Evolutionary conservation across 108 stramenopile genomes (phyloP).

Genomic region (Discostella stelligeroides): DNA sequence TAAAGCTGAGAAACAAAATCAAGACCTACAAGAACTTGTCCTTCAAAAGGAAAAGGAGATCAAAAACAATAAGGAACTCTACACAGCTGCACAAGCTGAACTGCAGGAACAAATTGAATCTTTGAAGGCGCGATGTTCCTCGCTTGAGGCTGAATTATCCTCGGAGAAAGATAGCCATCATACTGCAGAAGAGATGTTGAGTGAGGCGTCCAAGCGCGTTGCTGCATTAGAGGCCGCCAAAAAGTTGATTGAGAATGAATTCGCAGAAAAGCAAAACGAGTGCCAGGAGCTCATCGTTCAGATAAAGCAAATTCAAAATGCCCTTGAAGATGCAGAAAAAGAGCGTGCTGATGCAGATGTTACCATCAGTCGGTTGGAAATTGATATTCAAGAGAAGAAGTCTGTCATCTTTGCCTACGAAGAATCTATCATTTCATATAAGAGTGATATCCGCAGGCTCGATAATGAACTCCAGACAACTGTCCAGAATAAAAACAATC

Average conservation of each 20-base stretch:
- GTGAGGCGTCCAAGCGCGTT: constrained; percentile 29
- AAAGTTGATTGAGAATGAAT: constrained; percentile 23
- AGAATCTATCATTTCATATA: constrained; percentile 32
- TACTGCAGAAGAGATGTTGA: constrained; percentile 21
- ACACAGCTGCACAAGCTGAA: constrained; percentile 1
- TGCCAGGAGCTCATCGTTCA: constrained; percentile 27
- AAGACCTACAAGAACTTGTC: constrained; percentile 7
- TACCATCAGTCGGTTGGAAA: constrained; percentile 17
- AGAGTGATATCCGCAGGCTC: constrained; percentile 28
- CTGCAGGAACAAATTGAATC: constrained; percentile 23
- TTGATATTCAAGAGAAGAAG: constrained; percentile 18
- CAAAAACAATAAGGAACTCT: constrained; percentile 8
- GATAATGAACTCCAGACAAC: constrained; percentile 27
- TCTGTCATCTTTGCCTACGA: constrained; percentile 25
- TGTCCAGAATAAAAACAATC: constrained; percentile 27
- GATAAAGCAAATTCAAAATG: constrained; percentile 24
- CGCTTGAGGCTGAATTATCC: constrained; percentile 16
- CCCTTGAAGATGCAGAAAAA: constrained; percentile 28
- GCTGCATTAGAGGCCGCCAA: constrained; percentile 25
- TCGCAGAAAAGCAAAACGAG: constrained; percentile 21
- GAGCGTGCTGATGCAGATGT: constrained; percentile 25
- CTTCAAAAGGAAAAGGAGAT: constrained; percentile 28
- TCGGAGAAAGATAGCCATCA: constrained; percentile 7
- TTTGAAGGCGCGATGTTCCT: not conserved
- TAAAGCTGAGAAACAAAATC: constrained; percentile 24